Evolutionary conservation across 371 early-diverging fungal species (phyloP), one percentile per base, ranked within the genome.

Genomic region (Blastocladiella emersonii): DNA sequence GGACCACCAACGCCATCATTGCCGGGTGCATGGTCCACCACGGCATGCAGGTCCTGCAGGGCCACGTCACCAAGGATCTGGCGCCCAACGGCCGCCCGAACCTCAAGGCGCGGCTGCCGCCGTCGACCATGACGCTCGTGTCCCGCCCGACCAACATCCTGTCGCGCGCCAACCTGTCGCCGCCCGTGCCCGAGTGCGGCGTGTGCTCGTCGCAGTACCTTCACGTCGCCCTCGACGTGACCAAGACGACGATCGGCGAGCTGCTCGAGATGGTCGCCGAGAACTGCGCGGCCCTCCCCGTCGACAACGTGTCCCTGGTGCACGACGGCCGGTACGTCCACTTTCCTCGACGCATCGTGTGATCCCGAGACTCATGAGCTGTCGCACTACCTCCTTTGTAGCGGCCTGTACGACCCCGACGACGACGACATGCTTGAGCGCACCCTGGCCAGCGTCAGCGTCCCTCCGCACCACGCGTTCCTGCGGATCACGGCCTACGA

Each of bases 1-100:
- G 99, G 30, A 99, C 99, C 0, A 98, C 99, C 8, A 99, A 99
- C 67, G 98, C 99, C 7, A 89, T 99, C 43, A 85, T 99, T 66
- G 93, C 98, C 30, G 99, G 99, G 3, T 74, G 96, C 67, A 91
- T 94, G 56, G 89, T 93, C 17, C 78, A 92, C 74, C 82, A 89
- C 56, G 90, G 92, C 1, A 84, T 87, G 68, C 84, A 87, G 66
- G 76, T 91, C 7, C 70, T 92, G 7, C 73, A 72, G 59, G 77
- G 75, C 13, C 64, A 81, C 27, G 43, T 78, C 17, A 61, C 68
- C 1, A 70, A 78, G 35, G 78, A 86, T 72, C 65, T 65, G 41
- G 70, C 72, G 43, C 74, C 74, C 64, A 61, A 57, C 6, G 23
- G 27, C 2, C 34, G 7, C 37, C 32, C 17, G 15, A 10, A 7